Percentiles rank a stretch among this genome's conserved stretches.
Conservation (phyloP, 331 rosid species). For the Pyrus hybrid region DNA sequence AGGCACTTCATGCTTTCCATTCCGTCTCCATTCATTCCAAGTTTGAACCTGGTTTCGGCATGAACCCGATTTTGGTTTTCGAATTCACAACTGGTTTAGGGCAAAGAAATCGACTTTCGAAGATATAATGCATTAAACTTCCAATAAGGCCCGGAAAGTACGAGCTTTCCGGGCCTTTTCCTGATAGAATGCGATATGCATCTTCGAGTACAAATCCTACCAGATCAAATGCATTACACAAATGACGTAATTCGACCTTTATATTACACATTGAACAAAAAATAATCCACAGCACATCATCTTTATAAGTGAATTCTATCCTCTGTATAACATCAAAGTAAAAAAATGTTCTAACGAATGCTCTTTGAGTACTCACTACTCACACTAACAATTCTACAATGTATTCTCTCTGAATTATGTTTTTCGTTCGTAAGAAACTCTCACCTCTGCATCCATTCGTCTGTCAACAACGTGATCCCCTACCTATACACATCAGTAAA, state of each 20-base stretch:
- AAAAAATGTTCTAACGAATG: constrained; percentile 48
- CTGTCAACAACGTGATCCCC: constrained; percentile 22
- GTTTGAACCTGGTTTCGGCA: not conserved
- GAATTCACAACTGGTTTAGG: not conserved
- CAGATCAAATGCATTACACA: not conserved
- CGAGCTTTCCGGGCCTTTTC: not conserved
- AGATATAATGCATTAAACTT: not conserved
- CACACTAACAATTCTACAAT: constrained; percentile 48
- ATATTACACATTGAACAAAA: constrained; percentile 53
- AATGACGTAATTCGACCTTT: constrained; percentile 17
- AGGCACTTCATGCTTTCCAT: not conserved
- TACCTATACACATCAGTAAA: constrained; percentile 28
- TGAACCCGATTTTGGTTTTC: not conserved
- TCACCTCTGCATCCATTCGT: constrained; percentile 19
- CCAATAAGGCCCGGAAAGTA: not conserved
- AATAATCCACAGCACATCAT: constrained; percentile 42
- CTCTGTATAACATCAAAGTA: constrained; percentile 40
- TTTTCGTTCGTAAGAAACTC: constrained; percentile 23
- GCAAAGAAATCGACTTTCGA: not conserved
- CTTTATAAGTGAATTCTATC: constrained; percentile 43
- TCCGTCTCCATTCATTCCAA: not conserved
- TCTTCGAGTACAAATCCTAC: not conserved
- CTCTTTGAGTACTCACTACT: constrained; percentile 46
- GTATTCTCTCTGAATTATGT: constrained; percentile 36
- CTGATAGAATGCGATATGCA: not conserved